Conservation (phyloP, 441 rosid genomes). For the Gossypium davidsonii region DNA sequence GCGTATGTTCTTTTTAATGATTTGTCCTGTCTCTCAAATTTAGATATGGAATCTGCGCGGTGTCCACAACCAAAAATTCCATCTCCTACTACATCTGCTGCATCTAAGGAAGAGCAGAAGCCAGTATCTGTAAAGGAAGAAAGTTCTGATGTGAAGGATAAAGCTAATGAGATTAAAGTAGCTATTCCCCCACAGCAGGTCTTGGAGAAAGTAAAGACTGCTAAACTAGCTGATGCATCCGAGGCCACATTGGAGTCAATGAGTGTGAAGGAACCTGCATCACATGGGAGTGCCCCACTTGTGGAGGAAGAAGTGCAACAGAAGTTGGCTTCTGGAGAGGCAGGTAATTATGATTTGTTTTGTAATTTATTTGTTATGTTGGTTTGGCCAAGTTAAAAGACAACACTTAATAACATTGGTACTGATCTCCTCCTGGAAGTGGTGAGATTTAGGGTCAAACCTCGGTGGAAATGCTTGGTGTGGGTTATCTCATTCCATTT, state of each 20-base stretch:
- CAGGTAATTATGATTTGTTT: slow-evolving; percentile 41
- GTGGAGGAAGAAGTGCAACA: slow-evolving; percentile 89
- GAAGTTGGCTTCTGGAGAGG: slow-evolving; percentile 69
- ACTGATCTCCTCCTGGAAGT: not conserved
- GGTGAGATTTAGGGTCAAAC: not conserved
- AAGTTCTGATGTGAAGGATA: slow-evolving; percentile 33
- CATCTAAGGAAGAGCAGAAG: slow-evolving; percentile 71
- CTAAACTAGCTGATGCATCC: slow-evolving; percentile 44
- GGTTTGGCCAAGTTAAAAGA: not conserved
- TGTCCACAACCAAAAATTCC: slow-evolving; percentile 66
- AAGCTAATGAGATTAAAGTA: slow-evolving; percentile 37
- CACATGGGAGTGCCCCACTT: slow-evolving; percentile 68
- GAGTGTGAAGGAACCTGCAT: slow-evolving; percentile 65
- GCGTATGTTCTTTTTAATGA: not conserved
- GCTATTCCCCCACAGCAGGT: slow-evolving; percentile 35
- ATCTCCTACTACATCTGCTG: slow-evolving; percentile 80
- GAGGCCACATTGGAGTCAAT: slow-evolving; percentile 74
- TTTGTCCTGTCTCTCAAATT: slow-evolving; percentile 15
- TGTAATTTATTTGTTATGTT: not conserved
- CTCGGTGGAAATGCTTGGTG: not conserved
- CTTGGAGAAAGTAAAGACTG: slow-evolving; percentile 42
- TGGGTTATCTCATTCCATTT: not conserved
- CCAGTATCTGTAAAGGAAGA: slow-evolving; percentile 31
- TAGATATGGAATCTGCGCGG: slow-evolving; percentile 93
- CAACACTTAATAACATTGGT: not conserved